A percentile compares a stretch with the other conserved stretches of the same genome.
Evolutionary conservation across 192 early-diverging fungal species (phyloP).

Genomic region (Phlyctochytrium arcticum): DNA sequence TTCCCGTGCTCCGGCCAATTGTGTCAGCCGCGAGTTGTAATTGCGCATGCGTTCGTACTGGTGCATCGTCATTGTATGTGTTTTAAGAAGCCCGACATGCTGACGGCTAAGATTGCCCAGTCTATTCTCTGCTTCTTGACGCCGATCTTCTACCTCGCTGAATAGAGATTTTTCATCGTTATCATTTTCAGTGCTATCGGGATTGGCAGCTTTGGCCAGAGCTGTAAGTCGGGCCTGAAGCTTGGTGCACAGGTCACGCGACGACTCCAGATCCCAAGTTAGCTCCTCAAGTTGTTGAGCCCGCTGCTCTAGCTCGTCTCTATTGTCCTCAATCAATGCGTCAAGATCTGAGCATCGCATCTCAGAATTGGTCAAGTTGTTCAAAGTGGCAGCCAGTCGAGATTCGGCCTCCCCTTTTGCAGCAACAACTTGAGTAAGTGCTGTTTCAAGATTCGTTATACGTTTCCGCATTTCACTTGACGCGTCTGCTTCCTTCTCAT

Average conservation of each 20-base stretch:
- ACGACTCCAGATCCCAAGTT: conserved; percentile 20
- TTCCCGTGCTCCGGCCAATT: conserved; percentile 13
- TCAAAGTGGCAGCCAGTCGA: not conserved
- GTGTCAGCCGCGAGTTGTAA: conserved; percentile 35
- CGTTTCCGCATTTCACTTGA: not conserved
- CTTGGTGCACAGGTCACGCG: conserved; percentile 16
- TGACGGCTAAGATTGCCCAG: conserved; percentile 16
- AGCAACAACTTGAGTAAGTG: not conserved
- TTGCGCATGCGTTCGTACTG: conserved; percentile 41
- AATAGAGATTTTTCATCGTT: conserved; percentile 26
- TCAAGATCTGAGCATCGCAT: conserved; percentile 19
- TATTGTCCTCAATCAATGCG: conserved; percentile 13
- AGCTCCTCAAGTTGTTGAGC: conserved; percentile 27
- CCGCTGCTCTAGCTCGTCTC: conserved; percentile 2
- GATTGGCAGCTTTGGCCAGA: conserved; percentile 14
- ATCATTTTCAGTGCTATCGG: conserved; percentile 3
- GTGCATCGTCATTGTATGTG: conserved; percentile 30
- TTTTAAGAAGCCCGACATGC: conserved; percentile 32
- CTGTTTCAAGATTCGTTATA: conserved; percentile 1
- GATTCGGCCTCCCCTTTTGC: conserved; percentile 16
- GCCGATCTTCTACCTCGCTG: conserved; percentile 36
- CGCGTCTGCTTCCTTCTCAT: conserved; percentile 12
- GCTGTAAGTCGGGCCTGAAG: conserved; percentile 27
- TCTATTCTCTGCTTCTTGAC: conserved; percentile 24
- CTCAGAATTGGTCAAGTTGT: not conserved